Evolutionary conservation across 1,284 basidiomycete species (phyloP).

Genomic region (Microbotryum lychnidis-dioicae): DNA sequence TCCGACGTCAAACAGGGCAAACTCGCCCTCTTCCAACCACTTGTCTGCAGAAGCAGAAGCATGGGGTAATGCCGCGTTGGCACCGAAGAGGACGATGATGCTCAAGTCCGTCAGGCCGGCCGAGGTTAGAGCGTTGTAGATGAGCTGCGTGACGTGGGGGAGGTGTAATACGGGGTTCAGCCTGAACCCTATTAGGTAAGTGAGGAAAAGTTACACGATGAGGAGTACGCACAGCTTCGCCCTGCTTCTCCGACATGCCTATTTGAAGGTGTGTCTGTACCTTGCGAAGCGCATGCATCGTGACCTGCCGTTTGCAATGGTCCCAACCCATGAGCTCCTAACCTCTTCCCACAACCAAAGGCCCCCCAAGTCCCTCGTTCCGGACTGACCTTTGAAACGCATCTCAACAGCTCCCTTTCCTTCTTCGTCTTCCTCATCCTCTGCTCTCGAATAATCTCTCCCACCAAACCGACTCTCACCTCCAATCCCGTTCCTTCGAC

Average conservation of each 20-base stretch:
- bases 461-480: slow-evolving; percentile 51
- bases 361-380: background rate
- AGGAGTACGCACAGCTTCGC: slow-evolving; percentile 36
- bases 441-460: slow-evolving; percentile 51
- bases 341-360: too few relatives aligned
- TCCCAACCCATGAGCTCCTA: background rate
- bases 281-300: slow-evolving; percentile 61
- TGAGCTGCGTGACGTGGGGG: slow-evolving; percentile 4
- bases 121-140: slow-evolving; percentile 16
- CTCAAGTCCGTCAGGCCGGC: slow-evolving; percentile 13
- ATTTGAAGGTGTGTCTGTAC: slow-evolving; percentile 56
- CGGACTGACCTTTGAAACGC: slow-evolving; percentile 61
- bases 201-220: too few relatives aligned
- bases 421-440: slow-evolving; percentile 64
- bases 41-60: slow-evolving; percentile 61
- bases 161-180: background rate
- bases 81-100: slow-evolving; percentile 15
- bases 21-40: slow-evolving; percentile 51
- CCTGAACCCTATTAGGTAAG: too few relatives aligned
- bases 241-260: slow-evolving; percentile 68
- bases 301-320: slow-evolving; percentile 48
- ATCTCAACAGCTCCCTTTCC: slow-evolving; percentile 64
- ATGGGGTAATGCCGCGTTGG: slow-evolving; percentile 76
- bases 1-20: slow-evolving; percentile 67
- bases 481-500: slow-evolving; percentile 47